A percentile compares a stretch with the other conserved stretches of the same genome.
These are phyloP conservation scores for Botrytis tulipae DNA, from an alignment of 2,329 filamentous ascomycete genomes.

Conservation along the genomic window DNA sequence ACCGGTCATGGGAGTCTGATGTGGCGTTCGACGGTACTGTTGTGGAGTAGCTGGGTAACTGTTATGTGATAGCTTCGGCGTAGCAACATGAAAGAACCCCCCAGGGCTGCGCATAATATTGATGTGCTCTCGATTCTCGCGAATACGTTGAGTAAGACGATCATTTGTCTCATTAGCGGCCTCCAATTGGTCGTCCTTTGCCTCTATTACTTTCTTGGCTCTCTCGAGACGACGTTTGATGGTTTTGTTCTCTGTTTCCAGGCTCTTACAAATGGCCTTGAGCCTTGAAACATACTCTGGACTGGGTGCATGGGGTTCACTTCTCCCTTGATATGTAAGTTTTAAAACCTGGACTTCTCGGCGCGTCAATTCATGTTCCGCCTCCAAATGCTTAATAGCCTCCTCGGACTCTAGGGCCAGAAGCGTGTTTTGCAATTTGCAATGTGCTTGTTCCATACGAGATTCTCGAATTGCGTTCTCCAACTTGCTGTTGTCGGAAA, in stretches of 20 bases:
- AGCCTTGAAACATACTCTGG: conserved; percentile 60
- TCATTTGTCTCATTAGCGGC: conserved; percentile 72
- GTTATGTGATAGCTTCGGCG: conserved; percentile 47
- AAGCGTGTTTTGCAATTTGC: conserved; percentile 86
- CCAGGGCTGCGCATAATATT: conserved; percentile 75
- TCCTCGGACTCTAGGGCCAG: conserved; percentile 81
- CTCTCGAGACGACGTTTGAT: conserved; percentile 65
- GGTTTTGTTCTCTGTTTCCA: conserved; percentile 63
- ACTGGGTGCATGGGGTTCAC: conserved; percentile 44
- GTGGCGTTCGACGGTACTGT: conserved; percentile 48
- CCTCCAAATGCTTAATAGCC: conserved; percentile 79
- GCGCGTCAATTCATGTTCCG: conserved; percentile 89
- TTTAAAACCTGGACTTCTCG: conserved; percentile 84
- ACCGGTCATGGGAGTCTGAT: conserved; percentile 49
- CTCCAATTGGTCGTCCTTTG: conserved; percentile 71
- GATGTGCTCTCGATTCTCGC: conserved; percentile 86
- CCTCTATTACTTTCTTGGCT: conserved; percentile 75
- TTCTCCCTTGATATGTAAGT: conserved; percentile 60
- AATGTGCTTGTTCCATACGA: conserved; percentile 83
- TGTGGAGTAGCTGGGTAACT: conserved; percentile 43
- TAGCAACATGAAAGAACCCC: conserved; percentile 62
- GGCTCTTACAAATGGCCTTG: conserved; percentile 63
- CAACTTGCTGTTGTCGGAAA: conserved; percentile 57
- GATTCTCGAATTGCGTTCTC: conserved; percentile 53
- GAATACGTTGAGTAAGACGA: conserved; percentile 77